Conservation (phyloP, 2,329 filamentous ascomycete genomes). For the Nakataea oryzae region DNA sequence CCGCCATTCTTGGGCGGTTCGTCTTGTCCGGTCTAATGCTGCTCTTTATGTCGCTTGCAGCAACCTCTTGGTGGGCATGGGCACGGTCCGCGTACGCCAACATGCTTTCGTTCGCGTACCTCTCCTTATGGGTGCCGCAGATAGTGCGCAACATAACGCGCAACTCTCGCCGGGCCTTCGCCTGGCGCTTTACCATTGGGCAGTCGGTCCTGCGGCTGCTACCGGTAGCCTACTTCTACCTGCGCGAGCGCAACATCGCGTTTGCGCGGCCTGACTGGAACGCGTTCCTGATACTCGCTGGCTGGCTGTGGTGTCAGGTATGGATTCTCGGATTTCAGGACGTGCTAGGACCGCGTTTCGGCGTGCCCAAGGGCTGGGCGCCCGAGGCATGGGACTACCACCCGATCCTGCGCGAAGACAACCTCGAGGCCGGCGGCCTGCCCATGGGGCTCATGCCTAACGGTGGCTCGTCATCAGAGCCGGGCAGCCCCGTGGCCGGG, state of each 20-base stretch:
- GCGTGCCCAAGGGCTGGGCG: conserved; percentile 58
- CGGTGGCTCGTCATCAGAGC: conserved; percentile 11
- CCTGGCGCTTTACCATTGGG: conserved; percentile 82
- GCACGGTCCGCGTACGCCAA: conserved; percentile 50
- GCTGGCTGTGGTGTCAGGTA: conserved; percentile 84
- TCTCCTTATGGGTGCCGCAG: conserved; percentile 88
- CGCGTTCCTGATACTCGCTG: conserved; percentile 53
- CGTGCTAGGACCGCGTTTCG: conserved; percentile 79
- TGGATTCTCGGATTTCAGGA: conserved; percentile 72
- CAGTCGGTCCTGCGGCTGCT: conserved; percentile 69
- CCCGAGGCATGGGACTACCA: conserved; percentile 92
- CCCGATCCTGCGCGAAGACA: conserved; percentile 74
- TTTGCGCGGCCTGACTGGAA: conserved; percentile 60
- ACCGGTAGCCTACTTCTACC: conserved; percentile 80
- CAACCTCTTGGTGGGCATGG: conserved; percentile 47
- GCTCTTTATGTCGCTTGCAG: conserved; percentile 48
- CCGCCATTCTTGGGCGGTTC: conserved; percentile 45
- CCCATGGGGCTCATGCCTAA: conserved; percentile 59
- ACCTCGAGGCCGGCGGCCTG: conserved; percentile 65
- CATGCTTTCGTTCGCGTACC: conserved; percentile 59
- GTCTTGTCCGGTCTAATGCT: conserved; percentile 44
- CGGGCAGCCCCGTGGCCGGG: conserved; percentile 19
- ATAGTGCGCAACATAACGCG: conserved; percentile 83
- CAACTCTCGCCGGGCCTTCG: conserved; percentile 84
- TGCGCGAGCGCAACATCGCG: conserved; percentile 67